A percentile compares a stretch with the other conserved stretches of the same genome.
Evolutionary conservation across 2,329 filamentous ascomycete genomes (phyloP).

Genomic region (Colletotrichum somersetense): DNA sequence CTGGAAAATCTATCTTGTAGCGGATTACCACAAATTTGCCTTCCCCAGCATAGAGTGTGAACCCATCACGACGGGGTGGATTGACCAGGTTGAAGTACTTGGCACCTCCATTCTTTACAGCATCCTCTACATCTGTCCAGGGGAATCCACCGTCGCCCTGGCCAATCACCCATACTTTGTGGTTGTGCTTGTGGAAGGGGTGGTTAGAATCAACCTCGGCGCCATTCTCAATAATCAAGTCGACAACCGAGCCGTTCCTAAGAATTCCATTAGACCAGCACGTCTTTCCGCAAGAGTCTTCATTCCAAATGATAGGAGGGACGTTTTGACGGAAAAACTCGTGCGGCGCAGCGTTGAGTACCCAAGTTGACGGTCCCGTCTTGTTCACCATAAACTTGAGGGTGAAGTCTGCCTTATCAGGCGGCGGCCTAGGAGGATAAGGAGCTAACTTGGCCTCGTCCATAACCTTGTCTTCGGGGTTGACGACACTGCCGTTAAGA

Average conservation of each 20-base stretch:
- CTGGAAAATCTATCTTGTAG: conserved; percentile 21
- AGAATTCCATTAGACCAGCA: conserved; percentile 24
- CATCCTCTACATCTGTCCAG: conserved; percentile 6
- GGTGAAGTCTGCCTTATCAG: conserved; percentile 24
- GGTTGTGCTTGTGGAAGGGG: conserved; percentile 36
- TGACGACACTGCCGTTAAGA: conserved; percentile 23
- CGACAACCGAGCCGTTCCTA: conserved; percentile 20
- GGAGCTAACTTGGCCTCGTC: conserved; percentile 14
- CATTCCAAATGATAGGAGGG: conserved; percentile 23
- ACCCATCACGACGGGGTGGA: conserved; percentile 22
- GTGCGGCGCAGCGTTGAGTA: conserved; percentile 15
- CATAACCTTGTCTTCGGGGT: not conserved
- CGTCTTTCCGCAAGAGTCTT: conserved; percentile 1
- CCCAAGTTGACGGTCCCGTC: conserved; percentile 18
- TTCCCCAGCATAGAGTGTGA: conserved; percentile 22
- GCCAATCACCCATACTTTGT: conserved; percentile 29
- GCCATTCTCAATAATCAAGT: conserved; percentile 11
- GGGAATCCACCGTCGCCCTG: conserved; percentile 11
- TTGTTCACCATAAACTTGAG: conserved; percentile 19
- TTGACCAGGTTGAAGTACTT: conserved; percentile 14
- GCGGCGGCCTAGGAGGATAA: conserved; percentile 7
- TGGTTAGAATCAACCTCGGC: conserved; percentile 20
- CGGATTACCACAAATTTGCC: conserved; percentile 24
- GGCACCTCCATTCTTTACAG: not conserved
- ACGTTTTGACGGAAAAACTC: conserved; percentile 37